Percentiles rank a stretch among this genome's conserved stretches.
These are phyloP conservation scores for Zasmidium citrigriseum DNA, from an alignment of 2,329 filamentous ascomycete genomes.

Conservation along the genomic window DNA sequence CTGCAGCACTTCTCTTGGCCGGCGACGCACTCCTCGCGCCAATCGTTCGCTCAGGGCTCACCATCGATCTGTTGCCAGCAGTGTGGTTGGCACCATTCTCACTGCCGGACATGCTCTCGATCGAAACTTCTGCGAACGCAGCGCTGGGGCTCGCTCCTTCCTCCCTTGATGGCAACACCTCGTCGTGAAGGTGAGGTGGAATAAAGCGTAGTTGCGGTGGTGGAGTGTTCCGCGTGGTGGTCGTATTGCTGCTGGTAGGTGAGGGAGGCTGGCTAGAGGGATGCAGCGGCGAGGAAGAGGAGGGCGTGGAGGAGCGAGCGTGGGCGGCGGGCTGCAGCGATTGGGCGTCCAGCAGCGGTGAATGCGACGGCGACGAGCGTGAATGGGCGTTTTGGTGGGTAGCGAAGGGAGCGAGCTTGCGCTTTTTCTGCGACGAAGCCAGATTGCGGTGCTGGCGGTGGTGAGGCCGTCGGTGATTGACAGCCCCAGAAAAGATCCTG, in stretches of 20 bases:
- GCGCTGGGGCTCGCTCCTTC: constrained; percentile 32
- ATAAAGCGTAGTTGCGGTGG: constrained; percentile 46
- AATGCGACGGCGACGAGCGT: constrained; percentile 8
- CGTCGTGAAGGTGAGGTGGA: constrained; percentile 58
- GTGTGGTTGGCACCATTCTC: constrained; percentile 25
- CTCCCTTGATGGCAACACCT: constrained; percentile 39
- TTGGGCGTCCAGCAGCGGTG: constrained; percentile 11
- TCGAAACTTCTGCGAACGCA: constrained; percentile 30
- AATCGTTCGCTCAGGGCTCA: constrained; percentile 22
- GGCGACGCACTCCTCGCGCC: constrained; percentile 51
- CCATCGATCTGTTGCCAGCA: constrained; percentile 7
- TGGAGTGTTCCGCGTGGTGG: constrained; percentile 6
- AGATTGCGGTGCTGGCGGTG: constrained; percentile 11
- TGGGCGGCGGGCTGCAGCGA: constrained; percentile 13
- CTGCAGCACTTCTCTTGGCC: constrained; percentile 56
- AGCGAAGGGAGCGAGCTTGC: constrained; percentile 43
- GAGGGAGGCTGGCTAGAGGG: constrained; percentile 18
- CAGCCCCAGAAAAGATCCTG: neutral
- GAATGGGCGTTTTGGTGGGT: neutral
- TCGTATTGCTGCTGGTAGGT: constrained; percentile 22
- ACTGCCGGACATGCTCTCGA: constrained; percentile 45
- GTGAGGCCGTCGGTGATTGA: constrained; percentile 13
- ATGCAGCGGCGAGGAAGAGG: constrained; percentile 24
- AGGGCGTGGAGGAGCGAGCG: constrained; percentile 21
- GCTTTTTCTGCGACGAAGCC: constrained; percentile 44